Conservation (phyloP, 305 asterid genomes). For the Galium porrigens region DNA sequence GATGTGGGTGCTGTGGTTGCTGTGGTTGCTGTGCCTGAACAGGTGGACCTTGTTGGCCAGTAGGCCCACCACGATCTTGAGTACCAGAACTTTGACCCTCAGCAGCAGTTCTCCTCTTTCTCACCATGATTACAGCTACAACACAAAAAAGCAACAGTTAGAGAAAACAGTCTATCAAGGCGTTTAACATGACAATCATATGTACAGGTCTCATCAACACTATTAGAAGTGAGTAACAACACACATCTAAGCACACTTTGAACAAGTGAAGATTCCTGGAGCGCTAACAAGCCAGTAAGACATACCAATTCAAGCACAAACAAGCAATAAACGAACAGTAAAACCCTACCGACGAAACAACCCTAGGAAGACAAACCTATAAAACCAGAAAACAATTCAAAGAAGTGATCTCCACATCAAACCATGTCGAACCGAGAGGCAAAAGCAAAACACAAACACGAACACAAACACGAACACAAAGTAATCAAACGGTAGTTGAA, state of each 20-base stretch:
- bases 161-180: neutral
- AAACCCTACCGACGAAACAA: neutral
- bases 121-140: slow-evolving; percentile 10
- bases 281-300: neutral
- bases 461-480: neutral
- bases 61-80: slow-evolving; percentile 25
- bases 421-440: neutral
- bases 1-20: slow-evolving; percentile 38
- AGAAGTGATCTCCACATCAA: neutral
- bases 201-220: neutral
- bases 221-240: neutral
- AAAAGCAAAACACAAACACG: neutral
- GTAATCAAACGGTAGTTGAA: neutral
- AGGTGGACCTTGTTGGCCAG: slow-evolving; percentile 34
- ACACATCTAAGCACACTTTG: neutral
- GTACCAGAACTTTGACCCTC: slow-evolving; percentile 7
- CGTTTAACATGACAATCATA: neutral
- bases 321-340: neutral
- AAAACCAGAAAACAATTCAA: neutral
- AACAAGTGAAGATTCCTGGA: neutral
- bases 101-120: slow-evolving; percentile 10
- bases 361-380: neutral
- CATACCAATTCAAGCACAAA: neutral
- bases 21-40: slow-evolving; percentile 37
- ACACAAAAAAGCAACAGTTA: neutral